Base-by-base conservation (phyloP, 306 rosid genomes). In the Cucumis melo region DNA sequence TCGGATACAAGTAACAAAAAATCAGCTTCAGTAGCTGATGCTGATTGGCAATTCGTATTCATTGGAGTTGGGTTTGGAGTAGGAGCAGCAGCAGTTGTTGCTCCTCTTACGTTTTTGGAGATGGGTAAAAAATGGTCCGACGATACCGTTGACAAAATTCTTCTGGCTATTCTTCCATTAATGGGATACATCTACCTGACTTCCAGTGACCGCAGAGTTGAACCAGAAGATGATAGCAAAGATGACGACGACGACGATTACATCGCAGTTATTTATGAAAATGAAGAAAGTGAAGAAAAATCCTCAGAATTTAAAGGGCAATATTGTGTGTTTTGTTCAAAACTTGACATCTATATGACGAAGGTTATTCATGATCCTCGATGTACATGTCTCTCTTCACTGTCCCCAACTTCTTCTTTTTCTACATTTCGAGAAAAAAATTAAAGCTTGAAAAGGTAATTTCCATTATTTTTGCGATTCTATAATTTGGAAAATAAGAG, bases 61-160 rank as follows among this genome's bases (percentile, higher is more conserved):
- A 83, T 81, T 24, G 98, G 97, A 78, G 58, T 90, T 10, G 98
- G 98, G 13, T 93, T 86, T 39, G 98, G 98, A 56, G 87, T 83
- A 15, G 98, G 98, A 85, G 88, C 94, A 2, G 97, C 91, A 63
- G 80, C 79, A n/a, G 75, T 86, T 57, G 83, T 88, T 80, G 80
- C 91, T 10, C 84, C 82, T 53, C 73, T 91, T 58, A 73, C 81
- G 81, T 51, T 88, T 54, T 90, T 93, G 94, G 89, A 87, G 16
- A 87, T 74, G 51, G 97, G 92, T 57, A 90, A 78, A 79, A 86
- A 85, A 50, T 93, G 98, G 98, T 78, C 82, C 7, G 84, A 88
- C 5, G 75, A 82, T 6, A 79, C 39, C 53, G 77, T 84, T 10
- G 91, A 90, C 16, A 86, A 68, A 76, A 72, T 86, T 79, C 96